Base-by-base conservation (phyloP, 2,329 filamentous ascomycete species). In the Pseudogymnoascus sp. region DNA sequence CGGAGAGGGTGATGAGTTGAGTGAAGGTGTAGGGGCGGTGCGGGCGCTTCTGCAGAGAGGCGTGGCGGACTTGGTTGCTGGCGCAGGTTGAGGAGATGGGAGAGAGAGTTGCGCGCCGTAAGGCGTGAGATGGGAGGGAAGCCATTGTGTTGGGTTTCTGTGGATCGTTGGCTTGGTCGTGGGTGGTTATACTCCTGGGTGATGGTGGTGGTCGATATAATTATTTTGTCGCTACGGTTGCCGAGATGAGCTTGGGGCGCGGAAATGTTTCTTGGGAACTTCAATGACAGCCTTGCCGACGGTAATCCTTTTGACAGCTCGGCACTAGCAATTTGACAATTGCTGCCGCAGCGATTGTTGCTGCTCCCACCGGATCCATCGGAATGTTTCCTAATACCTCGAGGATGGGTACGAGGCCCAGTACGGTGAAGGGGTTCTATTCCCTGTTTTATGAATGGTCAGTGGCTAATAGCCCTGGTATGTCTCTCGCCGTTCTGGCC, bases 1-100 rank as follows among this genome's bases (percentile, higher is more conserved):
- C 95, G 43, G 89, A 91, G 68, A 98, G 88, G 63, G 92, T 93
- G 69, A 99, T 83, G 66, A 99, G 85, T 79, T 99, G 95, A n/a
- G 93, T 97, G 82, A 97, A 98, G 70, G 89, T 91, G 82, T 97
- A 98, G 45, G 95, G 93, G 5, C 93, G 86, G 73, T 92, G 90
- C n/a, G 92, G 92, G 14, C 95, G 91, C 67, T 84, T 84, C 74
- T 98, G 85, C 68, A 96, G 89, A 23, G 90, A 92, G 62, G 95
- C 95, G 75, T 92, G 86, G 66, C 92, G 88, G 57, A 69, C 63
- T 68, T 73, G 71, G 16, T 51, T 25, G 7, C 41, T 45, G 43
- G 25, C 48, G 28, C 34, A 31, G 10, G 43, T 21, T 5, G 19
- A 62, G 16, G 64, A 63, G 25, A 68, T 51, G 43, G 62, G 60